Conservation (phyloP, 2,329 filamentous ascomycete genomes). For the Neospermospora avenae region DNA sequence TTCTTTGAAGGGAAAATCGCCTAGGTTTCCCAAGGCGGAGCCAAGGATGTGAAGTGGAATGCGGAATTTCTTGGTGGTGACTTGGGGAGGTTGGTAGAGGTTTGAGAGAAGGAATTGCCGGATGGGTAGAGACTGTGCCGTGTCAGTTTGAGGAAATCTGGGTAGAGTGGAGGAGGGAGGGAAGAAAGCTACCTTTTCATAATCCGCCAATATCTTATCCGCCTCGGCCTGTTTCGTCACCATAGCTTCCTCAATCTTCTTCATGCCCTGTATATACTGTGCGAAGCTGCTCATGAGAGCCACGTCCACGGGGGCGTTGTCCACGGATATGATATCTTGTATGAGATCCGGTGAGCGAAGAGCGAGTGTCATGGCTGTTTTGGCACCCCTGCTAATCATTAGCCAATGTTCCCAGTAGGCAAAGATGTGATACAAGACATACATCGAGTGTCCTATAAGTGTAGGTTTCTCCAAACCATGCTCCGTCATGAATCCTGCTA, state of each 20-base stretch:
- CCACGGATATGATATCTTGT: conserved; percentile 73
- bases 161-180: neutral
- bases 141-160: neutral
- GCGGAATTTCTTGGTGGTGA: conserved; percentile 65
- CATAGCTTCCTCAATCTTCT: conserved; percentile 66
- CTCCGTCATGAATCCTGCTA: conserved; percentile 71
- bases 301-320: conserved; percentile 87
- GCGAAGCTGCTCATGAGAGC: conserved; percentile 71
- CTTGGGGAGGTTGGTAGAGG: conserved; percentile 53
- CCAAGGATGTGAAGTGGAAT: conserved; percentile 73
- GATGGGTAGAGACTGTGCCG: conserved; percentile 60
- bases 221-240: conserved; percentile 73
- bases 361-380: conserved; percentile 85
- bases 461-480: conserved; percentile 69
- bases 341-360: conserved; percentile 66
- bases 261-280: conserved; percentile 82
- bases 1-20: conserved; percentile 83
- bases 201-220: conserved; percentile 71
- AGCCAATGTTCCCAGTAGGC: neutral
- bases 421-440: conserved; percentile 29
- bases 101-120: conserved; percentile 93
- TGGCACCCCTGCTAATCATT: conserved; percentile 66
- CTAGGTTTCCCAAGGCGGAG: conserved; percentile 64
- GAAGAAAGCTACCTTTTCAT: conserved; percentile 57
- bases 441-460: conserved; percentile 94